Conservation (phyloP, 169 alveolate genomes). For the Plasmodium relictum region DNA sequence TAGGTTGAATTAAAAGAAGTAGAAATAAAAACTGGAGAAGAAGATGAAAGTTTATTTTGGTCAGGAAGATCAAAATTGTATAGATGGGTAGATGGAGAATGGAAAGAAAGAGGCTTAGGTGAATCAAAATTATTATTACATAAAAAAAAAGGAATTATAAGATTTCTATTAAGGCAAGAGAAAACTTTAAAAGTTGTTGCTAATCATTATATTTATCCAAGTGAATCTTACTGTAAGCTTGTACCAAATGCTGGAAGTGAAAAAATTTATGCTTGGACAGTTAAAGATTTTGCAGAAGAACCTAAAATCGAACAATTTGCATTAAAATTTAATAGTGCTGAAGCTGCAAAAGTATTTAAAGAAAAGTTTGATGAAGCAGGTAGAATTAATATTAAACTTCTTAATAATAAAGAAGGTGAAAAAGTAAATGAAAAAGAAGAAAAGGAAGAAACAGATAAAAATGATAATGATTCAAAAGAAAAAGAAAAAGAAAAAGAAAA, state of each 20-base stretch:
- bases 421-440: constrained; percentile 61
- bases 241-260: constrained; percentile 97
- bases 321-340: constrained; percentile 93
- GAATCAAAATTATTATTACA: constrained; percentile 95
- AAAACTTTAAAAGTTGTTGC: constrained; percentile 97
- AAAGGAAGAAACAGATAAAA: constrained; percentile 35
- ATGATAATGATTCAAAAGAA: constrained; percentile 31
- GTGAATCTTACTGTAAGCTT: constrained; percentile 91
- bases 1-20: constrained; percentile 95
- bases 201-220: constrained; percentile 92
- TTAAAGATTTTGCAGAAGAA: constrained; percentile 96
- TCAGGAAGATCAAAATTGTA: constrained; percentile 94
- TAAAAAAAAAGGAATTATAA: constrained; percentile 92
- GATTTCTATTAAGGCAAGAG: constrained; percentile 96
- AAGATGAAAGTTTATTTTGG: constrained; percentile 96
- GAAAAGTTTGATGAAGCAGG: constrained; percentile 94
- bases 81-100: constrained; percentile 94
- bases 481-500: constrained; percentile 56
- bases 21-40: constrained; percentile 96
- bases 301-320: constrained; percentile 95
- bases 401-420: constrained; percentile 72
- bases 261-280: constrained; percentile 97
- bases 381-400: constrained; percentile 85
- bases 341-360: constrained; percentile 91
- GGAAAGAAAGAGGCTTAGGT: constrained; percentile 99